Evolutionary conservation across 352 stramenopile genomes (phyloP).

Genomic region (Globisporangium yorkense): DNA sequence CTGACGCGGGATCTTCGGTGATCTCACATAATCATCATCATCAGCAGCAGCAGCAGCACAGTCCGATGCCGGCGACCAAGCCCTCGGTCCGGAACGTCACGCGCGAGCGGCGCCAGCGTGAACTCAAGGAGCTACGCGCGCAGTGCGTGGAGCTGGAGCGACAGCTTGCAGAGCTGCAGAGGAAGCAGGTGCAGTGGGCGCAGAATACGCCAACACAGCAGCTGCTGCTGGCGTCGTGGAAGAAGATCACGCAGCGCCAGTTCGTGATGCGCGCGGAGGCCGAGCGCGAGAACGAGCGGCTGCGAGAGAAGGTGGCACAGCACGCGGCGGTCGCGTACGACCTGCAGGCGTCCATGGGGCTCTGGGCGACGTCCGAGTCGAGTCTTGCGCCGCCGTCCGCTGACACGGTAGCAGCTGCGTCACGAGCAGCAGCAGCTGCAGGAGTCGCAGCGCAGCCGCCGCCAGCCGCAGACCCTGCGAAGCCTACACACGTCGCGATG

Average conservation of each 20-base stretch:
- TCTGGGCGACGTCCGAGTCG: not conserved
- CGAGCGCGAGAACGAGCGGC: slow-evolving; percentile 4
- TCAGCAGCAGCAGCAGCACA: too few relatives aligned
- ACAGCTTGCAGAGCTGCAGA: not conserved
- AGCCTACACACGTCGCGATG: slow-evolving; percentile 2
- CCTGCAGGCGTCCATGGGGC: not conserved
- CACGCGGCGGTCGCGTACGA: not conserved
- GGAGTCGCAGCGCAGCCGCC: not conserved
- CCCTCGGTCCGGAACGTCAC: not conserved
- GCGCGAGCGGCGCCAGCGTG: slow-evolving; percentile 1
- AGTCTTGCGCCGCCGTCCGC: not conserved
- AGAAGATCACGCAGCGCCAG: slow-evolving; percentile 4
- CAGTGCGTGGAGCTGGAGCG: slow-evolving; percentile 1
- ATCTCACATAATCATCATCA: not conserved
- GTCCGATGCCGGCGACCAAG: too few relatives aligned
- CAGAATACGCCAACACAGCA: not conserved
- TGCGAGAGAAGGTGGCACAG: not conserved
- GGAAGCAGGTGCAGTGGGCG: not conserved
- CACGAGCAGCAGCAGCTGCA: too few relatives aligned
- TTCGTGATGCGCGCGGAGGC: not conserved
- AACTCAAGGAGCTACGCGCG: slow-evolving; percentile 1
- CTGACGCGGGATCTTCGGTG: not conserved
- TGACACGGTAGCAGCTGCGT: too few relatives aligned
- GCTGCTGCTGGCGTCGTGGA: slow-evolving; percentile 3
- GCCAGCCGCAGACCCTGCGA: not conserved